Conservation (phyloP, 768 basidiomycete genomes). For the Strobilomyces dryophilus region DNA sequence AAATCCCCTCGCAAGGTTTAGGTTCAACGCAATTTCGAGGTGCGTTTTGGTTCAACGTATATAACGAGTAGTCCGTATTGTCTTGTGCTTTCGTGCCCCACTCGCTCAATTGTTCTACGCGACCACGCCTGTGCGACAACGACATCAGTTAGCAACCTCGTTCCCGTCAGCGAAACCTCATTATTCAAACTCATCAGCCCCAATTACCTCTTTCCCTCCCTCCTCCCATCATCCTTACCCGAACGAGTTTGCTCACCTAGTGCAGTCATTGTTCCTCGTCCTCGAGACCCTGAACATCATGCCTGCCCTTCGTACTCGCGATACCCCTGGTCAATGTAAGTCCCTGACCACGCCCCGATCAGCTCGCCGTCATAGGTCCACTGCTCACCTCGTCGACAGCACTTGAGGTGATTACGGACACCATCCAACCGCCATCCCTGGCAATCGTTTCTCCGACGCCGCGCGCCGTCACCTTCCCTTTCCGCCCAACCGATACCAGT, state of each 20-base stretch:
- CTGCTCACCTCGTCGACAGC: constrained; percentile 37
- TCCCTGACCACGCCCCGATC: constrained; percentile 2
- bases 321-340: constrained; percentile 55
- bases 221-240: constrained; percentile 32
- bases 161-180: constrained; percentile 43
- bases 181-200: constrained; percentile 30
- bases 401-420: constrained; percentile 74
- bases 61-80: constrained; percentile 55
- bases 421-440: constrained; percentile 48
- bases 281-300: constrained; percentile 42
- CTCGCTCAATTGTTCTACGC: constrained; percentile 59
- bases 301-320: constrained; percentile 78
- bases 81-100: constrained; percentile 56
- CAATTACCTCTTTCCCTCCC: constrained; percentile 18
- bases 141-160: constrained; percentile 42
- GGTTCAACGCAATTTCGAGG: constrained; percentile 36
- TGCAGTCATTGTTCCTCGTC: constrained; percentile 29
- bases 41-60: constrained; percentile 37
- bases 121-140: constrained; percentile 45
- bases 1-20: constrained; percentile 22
- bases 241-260: constrained; percentile 34
- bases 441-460: constrained; percentile 60
- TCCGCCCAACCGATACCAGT: constrained; percentile 40
- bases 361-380: constrained; percentile 3
- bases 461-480: constrained; percentile 46